Conservation (phyloP, 805 yeast species). For the Wickerhamiella siamensis region DNA sequence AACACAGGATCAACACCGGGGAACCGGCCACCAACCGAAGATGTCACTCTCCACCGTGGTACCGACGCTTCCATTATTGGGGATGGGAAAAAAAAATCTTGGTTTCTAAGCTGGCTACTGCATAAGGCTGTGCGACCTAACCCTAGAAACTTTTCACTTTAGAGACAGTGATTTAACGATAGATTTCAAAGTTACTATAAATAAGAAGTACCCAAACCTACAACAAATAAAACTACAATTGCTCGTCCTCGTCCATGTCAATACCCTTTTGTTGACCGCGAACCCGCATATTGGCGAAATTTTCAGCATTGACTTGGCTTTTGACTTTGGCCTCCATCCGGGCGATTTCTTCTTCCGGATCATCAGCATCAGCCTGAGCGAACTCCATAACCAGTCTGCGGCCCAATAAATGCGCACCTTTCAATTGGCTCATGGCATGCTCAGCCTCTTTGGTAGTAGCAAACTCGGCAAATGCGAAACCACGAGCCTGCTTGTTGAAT, state of each 20-base stretch:
- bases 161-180: constrained; percentile 3
- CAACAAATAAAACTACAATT: constrained; percentile 12
- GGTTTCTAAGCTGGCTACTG: background rate
- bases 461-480: constrained; percentile 95
- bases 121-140: background rate
- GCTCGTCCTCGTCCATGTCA: constrained; percentile 44
- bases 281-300: constrained; percentile 51
- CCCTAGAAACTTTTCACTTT: background rate
- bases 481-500: constrained; percentile 88
- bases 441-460: constrained; percentile 80
- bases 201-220: background rate
- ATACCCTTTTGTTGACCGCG: constrained; percentile 53
- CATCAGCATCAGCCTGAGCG: constrained; percentile 67
- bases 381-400: constrained; percentile 87
- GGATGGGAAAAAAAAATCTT: background rate
- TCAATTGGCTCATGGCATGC: constrained; percentile 80
- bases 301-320: constrained; percentile 62
- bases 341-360: constrained; percentile 82
- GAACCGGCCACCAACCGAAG: constrained; percentile 26
- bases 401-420: constrained; percentile 93
- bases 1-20: constrained; percentile 27
- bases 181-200: background rate
- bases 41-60: constrained; percentile 20
- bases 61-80: constrained; percentile 1
- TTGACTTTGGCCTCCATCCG: constrained; percentile 77